A percentile compares a stretch with the other conserved stretches of the same genome.
Evolutionary conservation across 441 rosid species (phyloP).

Genomic region (Jatropha podagrica): DNA sequence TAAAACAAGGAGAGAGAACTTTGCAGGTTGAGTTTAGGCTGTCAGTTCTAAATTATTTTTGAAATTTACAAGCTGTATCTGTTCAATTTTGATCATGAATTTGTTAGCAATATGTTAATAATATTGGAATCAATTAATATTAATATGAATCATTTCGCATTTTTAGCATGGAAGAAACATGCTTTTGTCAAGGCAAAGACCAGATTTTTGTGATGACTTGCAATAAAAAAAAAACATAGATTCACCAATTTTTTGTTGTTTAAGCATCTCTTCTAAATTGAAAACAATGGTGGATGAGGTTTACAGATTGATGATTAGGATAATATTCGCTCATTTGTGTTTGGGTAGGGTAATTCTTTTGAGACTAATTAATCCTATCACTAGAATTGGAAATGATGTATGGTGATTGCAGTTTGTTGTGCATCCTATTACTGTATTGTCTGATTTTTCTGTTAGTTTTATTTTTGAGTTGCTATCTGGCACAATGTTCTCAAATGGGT

Average conservation of each 20-base stretch:
- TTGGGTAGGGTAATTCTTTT: neutral
- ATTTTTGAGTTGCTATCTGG: neutral
- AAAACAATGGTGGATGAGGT: no score
- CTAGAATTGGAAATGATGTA: neutral
- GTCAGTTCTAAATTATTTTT: neutral
- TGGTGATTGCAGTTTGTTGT: neutral
- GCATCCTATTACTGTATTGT: neutral
- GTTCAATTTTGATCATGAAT: conserved; percentile 39
- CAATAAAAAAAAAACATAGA: neutral
- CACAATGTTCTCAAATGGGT: neutral
- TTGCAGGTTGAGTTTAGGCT: conserved; percentile 2
- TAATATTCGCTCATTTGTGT: neutral
- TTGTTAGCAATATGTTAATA: neutral
- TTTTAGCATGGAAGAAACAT: neutral
- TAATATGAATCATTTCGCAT: neutral
- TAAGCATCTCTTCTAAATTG: no score
- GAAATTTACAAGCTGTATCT: conserved; percentile 10
- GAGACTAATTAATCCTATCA: neutral
- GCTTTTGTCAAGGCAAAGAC: neutral
- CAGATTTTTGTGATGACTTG: neutral
- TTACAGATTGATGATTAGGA: neutral
- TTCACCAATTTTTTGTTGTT: no score
- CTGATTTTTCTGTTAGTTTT: neutral
- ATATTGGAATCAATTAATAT: conserved; percentile 10
- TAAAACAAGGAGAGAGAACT: conserved; percentile 23